A percentile compares a stretch with the other conserved stretches of the same genome.
phyloP scores from a whole-genome alignment of 495 filamentous ascomycete genomes.

The Astrothelium subdiscretum region DNA sequence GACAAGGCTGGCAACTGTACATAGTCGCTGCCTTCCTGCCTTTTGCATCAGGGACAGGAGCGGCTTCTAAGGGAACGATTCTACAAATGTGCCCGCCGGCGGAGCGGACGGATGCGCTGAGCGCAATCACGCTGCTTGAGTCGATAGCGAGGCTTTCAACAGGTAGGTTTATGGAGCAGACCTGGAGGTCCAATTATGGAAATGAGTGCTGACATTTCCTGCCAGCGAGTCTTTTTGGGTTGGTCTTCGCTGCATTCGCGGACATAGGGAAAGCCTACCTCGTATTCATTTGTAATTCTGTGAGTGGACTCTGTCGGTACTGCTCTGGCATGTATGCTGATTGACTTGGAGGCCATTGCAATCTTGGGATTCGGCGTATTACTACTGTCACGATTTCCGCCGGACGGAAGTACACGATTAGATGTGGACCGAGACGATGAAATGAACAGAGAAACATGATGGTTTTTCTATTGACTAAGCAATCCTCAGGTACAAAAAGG shows the following conservation, averaged over 20 bases:
- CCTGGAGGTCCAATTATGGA: not conserved
- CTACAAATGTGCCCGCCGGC: slow-evolving; percentile 39
- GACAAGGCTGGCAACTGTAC: slow-evolving; percentile 43
- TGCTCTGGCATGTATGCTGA: not conserved
- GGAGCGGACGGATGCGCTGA: slow-evolving; percentile 41
- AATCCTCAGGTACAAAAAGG: not conserved
- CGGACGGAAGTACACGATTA: slow-evolving; percentile 28
- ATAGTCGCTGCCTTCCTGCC: slow-evolving; percentile 37
- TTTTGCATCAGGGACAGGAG: slow-evolving; percentile 42
- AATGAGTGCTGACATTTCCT: not conserved
- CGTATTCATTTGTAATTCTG: slow-evolving; percentile 44
- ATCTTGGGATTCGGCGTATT: slow-evolving; percentile 36
- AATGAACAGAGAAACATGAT: not conserved
- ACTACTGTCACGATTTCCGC: slow-evolving; percentile 38
- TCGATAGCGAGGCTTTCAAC: slow-evolving; percentile 41
- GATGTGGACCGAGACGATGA: not conserved
- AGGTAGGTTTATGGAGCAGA: slow-evolving; percentile 1
- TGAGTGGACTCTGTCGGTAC: slow-evolving; percentile 17
- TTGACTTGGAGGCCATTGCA: slow-evolving; percentile 28
- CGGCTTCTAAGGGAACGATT: slow-evolving; percentile 47
- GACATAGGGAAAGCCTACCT: slow-evolving; percentile 35
- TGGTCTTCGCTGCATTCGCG: slow-evolving; percentile 41
- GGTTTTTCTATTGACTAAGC: not conserved
- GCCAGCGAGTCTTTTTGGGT: slow-evolving; percentile 38
- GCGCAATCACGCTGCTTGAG: slow-evolving; percentile 44